phyloP scores from a whole-genome alignment of 768 basidiomycete species.

The Neoboletus brunneissimus region DNA sequence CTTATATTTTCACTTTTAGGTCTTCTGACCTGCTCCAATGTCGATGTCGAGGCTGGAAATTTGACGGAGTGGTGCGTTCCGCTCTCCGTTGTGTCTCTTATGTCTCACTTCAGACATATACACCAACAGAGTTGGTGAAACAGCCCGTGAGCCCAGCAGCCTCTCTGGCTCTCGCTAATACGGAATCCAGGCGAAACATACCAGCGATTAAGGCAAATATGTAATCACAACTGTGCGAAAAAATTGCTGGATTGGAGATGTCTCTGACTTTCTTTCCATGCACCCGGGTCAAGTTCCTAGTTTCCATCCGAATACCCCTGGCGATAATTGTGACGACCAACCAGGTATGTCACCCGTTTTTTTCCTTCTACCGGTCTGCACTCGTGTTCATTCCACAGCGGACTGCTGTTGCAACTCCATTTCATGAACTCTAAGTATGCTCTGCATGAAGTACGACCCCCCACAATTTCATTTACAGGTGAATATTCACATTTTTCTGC shows the following conservation, averaged over 20 bases:
- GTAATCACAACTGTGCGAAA: slow-evolving; percentile 19
- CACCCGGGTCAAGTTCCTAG: slow-evolving; percentile 17
- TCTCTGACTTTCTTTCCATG: not conserved
- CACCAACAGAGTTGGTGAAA: slow-evolving; percentile 25
- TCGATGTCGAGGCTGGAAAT: slow-evolving; percentile 10
- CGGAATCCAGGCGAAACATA: slow-evolving; percentile 20
- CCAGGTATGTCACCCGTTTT: slow-evolving; percentile 9
- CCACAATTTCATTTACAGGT: no score
- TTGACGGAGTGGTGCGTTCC: slow-evolving; percentile 15
- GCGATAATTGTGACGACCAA: slow-evolving; percentile 27
- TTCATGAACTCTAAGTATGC: slow-evolving; percentile 27
- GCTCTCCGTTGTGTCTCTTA: not conserved
- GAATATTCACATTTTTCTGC: not conserved
- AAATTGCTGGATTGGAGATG: not conserved
- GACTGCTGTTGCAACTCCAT: slow-evolving; percentile 30
- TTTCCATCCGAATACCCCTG: slow-evolving; percentile 22
- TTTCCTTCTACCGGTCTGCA: not conserved
- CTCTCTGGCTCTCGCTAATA: not conserved
- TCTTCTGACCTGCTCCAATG: not conserved
- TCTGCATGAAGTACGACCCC: slow-evolving; percentile 24
- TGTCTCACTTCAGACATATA: slow-evolving; percentile 14
- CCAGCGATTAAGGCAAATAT: slow-evolving; percentile 27
- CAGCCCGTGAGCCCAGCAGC: slow-evolving; percentile 22
- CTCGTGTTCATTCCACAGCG: slow-evolving; percentile 5
- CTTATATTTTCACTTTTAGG: not conserved